Base-by-base conservation (phyloP, 768 basidiomycete genomes). In the Nidularia pulvinata region DNA sequence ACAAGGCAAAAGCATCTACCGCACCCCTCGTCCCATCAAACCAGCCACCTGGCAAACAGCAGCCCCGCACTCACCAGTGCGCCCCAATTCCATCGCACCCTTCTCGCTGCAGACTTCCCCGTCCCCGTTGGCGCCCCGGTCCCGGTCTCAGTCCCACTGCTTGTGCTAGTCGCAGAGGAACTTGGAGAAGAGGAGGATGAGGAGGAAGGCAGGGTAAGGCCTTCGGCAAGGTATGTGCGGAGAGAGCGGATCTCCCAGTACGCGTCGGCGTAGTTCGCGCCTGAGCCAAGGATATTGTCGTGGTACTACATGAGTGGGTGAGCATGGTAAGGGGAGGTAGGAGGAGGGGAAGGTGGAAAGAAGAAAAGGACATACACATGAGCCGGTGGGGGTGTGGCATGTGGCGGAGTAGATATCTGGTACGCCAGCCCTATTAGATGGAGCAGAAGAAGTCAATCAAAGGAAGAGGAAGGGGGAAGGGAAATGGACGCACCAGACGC, bases 221-320 rank as follows among this genome's bases (percentile, higher is more conserved):
- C 45, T 7, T 46, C 45, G 7, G 45, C 45, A 7, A 46, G 11
- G 36, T 69, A 71, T 6, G 69, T 65, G 13, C 84, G 82, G 35
- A 91, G 67, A 57, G 84, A 84, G 50, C 76, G 74, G 61, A 91
- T 75, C 66, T 89, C 86, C 59, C 88, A 91, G 67, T 81, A 86
- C 3, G 80, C 79, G 33, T 72, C 59, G 58, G 74, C 65, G 58
- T 72, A 80, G 50, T 68, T 68, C 43, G 60, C 64, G 7, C 75
- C 76, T 4, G 75, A 62, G 33, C 78, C 77, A 46, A 78, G 68
- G 14, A 83, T 78, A 55, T 78, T 80, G 61, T 81, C 80, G 25
- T 73, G 71, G 60, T 81, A 82, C 71, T 80, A 7, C 45, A 49
- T 2, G 33, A 10, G n/a, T 10, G 57, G 47, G 49, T 49, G 11